Percentiles rank a stretch among this genome's conserved stretches.
These are phyloP conservation scores for Epichloe hybrida DNA, from an alignment of 2,329 filamentous ascomycete species.

Conservation along the genomic window DNA sequence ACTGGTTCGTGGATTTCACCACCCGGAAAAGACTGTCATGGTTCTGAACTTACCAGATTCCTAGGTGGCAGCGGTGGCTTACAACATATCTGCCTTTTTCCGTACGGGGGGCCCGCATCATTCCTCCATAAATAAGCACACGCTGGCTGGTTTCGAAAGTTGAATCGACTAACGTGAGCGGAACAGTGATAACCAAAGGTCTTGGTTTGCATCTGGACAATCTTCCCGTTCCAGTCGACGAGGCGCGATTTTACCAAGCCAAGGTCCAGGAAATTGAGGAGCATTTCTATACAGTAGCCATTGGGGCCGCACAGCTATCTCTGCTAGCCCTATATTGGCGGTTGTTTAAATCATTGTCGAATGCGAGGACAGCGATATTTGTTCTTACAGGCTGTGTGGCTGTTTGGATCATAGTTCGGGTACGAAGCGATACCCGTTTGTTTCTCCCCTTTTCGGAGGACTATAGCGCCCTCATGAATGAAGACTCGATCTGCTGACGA, in stretches of 20 bases:
- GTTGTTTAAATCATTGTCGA: conserved; percentile 2
- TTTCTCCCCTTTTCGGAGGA: too few species aligned
- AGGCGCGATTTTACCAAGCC: conserved; percentile 6
- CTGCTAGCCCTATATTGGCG: conserved; percentile 7
- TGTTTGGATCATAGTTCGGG: neutral
- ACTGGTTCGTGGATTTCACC: conserved; percentile 1
- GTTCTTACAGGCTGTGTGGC: neutral
- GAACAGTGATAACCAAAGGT: conserved; percentile 1
- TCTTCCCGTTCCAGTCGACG: conserved; percentile 2
- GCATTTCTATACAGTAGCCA: conserved; percentile 6
- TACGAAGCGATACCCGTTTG: neutral
- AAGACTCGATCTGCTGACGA: neutral
- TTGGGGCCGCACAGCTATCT: conserved; percentile 5
- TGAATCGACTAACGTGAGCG: neutral
- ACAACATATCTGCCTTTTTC: neutral
- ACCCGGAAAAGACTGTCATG: neutral
- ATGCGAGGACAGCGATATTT: neutral
- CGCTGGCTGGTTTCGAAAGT: neutral
- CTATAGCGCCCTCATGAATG: too few species aligned
- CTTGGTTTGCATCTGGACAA: conserved; percentile 5
- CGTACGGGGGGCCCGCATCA: neutral
- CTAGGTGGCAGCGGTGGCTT: neutral
- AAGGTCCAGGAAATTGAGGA: conserved; percentile 8
- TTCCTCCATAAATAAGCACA: neutral
- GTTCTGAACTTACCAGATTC: neutral